Evolutionary conservation across 495 filamentous ascomycete species (phyloP), one percentile per base, ranked within the genome.

Genomic region (Paragyromitra xinjiangensis): DNA sequence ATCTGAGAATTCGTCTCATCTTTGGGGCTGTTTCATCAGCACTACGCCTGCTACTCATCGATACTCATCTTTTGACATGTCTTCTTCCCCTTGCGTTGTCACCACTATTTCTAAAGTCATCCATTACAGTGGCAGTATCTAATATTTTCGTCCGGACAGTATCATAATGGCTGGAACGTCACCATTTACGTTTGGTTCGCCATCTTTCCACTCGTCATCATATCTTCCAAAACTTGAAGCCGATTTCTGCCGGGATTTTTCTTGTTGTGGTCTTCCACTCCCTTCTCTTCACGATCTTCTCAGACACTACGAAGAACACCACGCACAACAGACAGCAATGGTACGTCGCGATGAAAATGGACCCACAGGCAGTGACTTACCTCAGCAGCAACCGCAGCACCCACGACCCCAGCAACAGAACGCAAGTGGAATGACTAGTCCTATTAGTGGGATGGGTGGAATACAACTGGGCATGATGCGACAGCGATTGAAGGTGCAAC

Each of bases 151-250:
- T 40, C 50, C 59, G 34, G 26, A 19, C 81, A 99, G 95, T 83
- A 95, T 98, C 82, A 91, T 95, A 81, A 98, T 98, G 94, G 91
- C 92, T 64, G 95, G 95, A 71, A 97, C 95, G 16, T 99, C 95
- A 19, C 95, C 95, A 16, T 97, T 94, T 83, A 86, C 85, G 42
- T 93, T 96, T 82, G 92, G 95, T 83, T 97, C 95, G 22, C 94
- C 96, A 1, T 98, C 95, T 7, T 98, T 91, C 80, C 96, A 99
- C 81, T 99, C 95, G 7, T 97, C 95, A 0, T 98, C 95, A 39
- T 99, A 99, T 84, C 89, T 98, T 51, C 95, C 95, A 6, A 98
- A 98, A 84, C 88, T 98, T 82, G 95, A 99, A 85, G 96, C 96
- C 65, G 93, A 93, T 83, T 98, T 97, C 83, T 94, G 98, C 93